Base-by-base conservation (phyloP, 345 rosid genomes). In the Mallotus nudiflorus region DNA sequence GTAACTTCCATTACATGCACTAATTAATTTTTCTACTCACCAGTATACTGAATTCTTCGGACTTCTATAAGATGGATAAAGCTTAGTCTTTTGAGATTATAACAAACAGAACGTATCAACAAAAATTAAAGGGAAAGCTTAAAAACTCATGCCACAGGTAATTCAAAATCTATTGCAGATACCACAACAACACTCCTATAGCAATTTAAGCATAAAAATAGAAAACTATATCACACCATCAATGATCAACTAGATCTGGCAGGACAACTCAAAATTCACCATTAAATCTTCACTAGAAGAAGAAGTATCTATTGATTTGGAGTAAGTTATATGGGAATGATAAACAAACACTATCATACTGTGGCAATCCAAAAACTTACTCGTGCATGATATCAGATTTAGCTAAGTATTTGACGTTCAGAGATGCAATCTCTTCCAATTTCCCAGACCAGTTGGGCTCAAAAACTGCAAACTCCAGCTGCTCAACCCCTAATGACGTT, bases 381-480 rank as follows among this genome's bases (percentile, higher is more conserved):
- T 70, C 78, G 20, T 62, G 53, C 69, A 76, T 78, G 72, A 73
- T 51, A 33, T 76, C 73, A 91, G 92, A 90, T 51, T 90, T 20
- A 74, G 87, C 82, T 59, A 53, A 74, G 73, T 90, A 95, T 80
- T 82, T 92, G 58, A 46, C 79, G 84, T 89, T 90, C 84, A 88
- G 73, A 33, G 85, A 83, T 54, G 75, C 76, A 39, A 95, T 90
- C 58, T 81, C 74, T 58, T 87, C 86, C 80, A 85, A 86, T 81
- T 77, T 87, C 80, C 79, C 81, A 20, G 82, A 79, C 99, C 99
- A 95, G 62, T 86, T 78, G 44, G 82, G 78, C 64, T 91, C 97
- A 73, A 67, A 64, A 65, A 82, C 84, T 0, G 80, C 82, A 79
- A 92, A 80, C 84, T 87, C 85, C 82, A 95, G 77, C 82, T 89